Base-by-base conservation (phyloP, 495 filamentous ascomycete genomes). In the Paragyromitra xinjiangensis region DNA sequence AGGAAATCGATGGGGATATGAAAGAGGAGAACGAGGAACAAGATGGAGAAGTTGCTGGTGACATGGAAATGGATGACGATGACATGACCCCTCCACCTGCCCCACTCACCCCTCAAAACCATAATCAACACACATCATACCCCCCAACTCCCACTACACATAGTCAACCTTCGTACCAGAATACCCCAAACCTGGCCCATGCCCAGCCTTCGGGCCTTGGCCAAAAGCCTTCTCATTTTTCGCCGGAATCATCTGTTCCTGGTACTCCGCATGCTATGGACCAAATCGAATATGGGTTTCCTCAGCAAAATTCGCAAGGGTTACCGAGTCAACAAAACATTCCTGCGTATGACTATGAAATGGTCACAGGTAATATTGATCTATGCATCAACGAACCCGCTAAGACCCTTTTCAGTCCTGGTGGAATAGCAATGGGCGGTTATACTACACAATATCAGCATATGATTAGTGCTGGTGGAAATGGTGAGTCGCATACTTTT, bases 131-230 rank as follows among this genome's bases (percentile, higher is more conserved):
- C 67, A 90, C 89, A 8, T 95, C 94, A 6, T 92, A 92, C 80
- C 95, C 96, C 3, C 89, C 92, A 19, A 98, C 95, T 11, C 95
- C 95, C 1, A 90, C 93, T 39, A 88, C 89, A 71, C 91, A 92
- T 78, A 88, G 89, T 37, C 79, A 88, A 75, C 85, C 86, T 29
- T 82, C 80, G 12, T 90, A 96, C 83, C 92, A 94, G 82, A 93
- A 97, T 82, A 98, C 98, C 81, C 95, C 95, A 29, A 98, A 94
- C 0, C 93, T 98, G n/a, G 97, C 95, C 11, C 97, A 94, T 45
- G 94, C 97, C 66, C 98, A 98, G 81, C 97, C 94, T 3, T 95
- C 94, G 0, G 97, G 94, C 11, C 85, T 98, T 69, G 90, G 87
- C 73, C 91, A 87, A 55, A 86, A 87, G n/a, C 88, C 91, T 71